Percentiles rank a stretch among this genome's conserved stretches.
Conservation (phyloP, 2,329 filamentous ascomycete species). For the Niveomyces coronatus region DNA sequence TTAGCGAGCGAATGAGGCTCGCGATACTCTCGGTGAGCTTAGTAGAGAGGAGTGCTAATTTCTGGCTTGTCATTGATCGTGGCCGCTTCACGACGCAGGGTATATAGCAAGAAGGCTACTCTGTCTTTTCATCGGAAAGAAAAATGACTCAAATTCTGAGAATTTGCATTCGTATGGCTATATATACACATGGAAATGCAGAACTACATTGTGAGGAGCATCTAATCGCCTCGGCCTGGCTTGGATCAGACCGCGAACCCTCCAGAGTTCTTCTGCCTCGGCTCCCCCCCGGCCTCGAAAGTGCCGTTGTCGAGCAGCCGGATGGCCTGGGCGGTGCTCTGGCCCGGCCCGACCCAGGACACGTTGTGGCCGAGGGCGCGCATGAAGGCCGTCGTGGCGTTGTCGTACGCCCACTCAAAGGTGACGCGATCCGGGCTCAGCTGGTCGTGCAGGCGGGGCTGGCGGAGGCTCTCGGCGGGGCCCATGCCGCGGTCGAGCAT, state of each 20-base stretch:
- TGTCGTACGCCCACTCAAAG: constrained; percentile 67
- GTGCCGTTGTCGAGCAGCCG: constrained; percentile 49
- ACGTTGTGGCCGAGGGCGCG: constrained; percentile 61
- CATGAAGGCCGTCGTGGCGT: constrained; percentile 58
- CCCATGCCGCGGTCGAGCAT: constrained; percentile 59
- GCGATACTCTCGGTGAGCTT: too few species aligned
- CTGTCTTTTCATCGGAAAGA: too few species aligned
- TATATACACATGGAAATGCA: neutral
- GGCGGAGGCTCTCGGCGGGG: constrained; percentile 50
- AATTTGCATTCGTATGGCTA: neutral
- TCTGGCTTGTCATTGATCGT: too few species aligned
- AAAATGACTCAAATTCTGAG: too few species aligned
- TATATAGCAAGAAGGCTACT: too few species aligned
- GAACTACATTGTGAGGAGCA: neutral
- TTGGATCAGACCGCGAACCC: constrained; percentile 46
- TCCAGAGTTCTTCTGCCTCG: constrained; percentile 65
- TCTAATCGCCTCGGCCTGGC: neutral
- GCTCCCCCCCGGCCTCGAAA: constrained; percentile 76
- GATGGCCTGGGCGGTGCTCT: constrained; percentile 65
- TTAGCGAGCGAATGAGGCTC: too few species aligned
- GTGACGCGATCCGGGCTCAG: constrained; percentile 56
- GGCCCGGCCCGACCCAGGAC: constrained; percentile 54
- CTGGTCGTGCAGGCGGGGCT: constrained; percentile 74
- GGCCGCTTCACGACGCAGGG: too few species aligned
- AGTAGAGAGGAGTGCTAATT: too few species aligned